Base-by-base conservation (phyloP, 202 grass and related monocot genomes). In the Cymbopogon flexuosus region DNA sequence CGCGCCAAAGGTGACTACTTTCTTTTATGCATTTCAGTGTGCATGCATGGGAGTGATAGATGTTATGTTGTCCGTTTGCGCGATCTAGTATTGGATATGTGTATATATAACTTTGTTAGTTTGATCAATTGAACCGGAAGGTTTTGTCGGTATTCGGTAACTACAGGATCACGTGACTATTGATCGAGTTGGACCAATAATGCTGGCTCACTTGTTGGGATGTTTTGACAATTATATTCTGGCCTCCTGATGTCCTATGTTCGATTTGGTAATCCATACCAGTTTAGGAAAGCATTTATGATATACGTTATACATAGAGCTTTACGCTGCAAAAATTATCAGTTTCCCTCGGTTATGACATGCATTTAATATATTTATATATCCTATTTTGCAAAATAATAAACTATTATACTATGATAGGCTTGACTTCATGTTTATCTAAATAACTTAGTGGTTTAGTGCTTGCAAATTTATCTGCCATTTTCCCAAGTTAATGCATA, bases 1-100 rank as follows among this genome's bases (percentile, higher is more conserved):
- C 68, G 18, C 81, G 18, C 7, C 87, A 65, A 89, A 96, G 92
- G 96, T 99, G 58, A 56, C 61, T 18, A 35, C 37, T 80, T 89
- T 72, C 51, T 19, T 60, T 40, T 30, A 2, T 47, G 78, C 43
- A 15, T 14, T 46, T 46, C 31, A n/a, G 35, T 24, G 30, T 54
- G 71, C 54, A 70, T 54, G 71, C 54, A 70, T 70, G 63, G 39
- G 19, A 31, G 14, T 40, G 8, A 54, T 35, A 12, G 18, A 6
- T 12, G 24, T 42, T 82, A 68, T 4, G 35, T 19, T 85, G 33
- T 85, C 58, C 8, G 47, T 67, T 41, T 35, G 12, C 6, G 14
- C 9, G 39, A 15, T 77, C 10, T 85, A 78, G 1, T 36, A 51
- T 30, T 81, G 45, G 57, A 70, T 64, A 33, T 4, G 37, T 3